A percentile compares a stretch with the other conserved stretches of the same genome.
Conservation (phyloP, 2,329 filamentous ascomycete genomes). For the Dryadomyces quercus-mongolicae region DNA sequence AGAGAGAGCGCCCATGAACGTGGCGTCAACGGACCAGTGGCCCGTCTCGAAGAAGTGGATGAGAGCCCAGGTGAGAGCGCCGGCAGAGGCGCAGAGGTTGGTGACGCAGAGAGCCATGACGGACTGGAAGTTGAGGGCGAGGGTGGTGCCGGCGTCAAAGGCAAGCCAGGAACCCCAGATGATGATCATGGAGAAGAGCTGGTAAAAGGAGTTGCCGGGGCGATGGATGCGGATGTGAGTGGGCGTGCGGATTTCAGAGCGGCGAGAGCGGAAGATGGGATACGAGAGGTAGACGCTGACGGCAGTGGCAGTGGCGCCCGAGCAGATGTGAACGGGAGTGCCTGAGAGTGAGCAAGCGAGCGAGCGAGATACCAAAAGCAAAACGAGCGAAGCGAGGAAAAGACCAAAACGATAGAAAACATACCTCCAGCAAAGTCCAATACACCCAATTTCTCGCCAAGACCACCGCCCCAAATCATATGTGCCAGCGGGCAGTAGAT, state of each 20-base stretch:
- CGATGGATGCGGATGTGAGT: slow-evolving; percentile 6
- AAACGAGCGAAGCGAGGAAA: too few relatives aligned
- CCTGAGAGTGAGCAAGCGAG: slow-evolving; percentile 27
- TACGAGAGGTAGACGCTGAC: slow-evolving; percentile 83
- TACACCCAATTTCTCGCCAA: slow-evolving; percentile 80
- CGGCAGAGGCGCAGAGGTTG: slow-evolving; percentile 80
- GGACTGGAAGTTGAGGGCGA: slow-evolving; percentile 85
- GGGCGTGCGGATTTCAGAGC: slow-evolving; percentile 24
- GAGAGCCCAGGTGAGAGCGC: slow-evolving; percentile 80
- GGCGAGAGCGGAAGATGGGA: slow-evolving; percentile 77
- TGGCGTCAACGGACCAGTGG: slow-evolving; percentile 77
- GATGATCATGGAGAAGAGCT: slow-evolving; percentile 76
- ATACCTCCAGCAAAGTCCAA: slow-evolving; percentile 73
- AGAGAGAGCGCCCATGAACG: slow-evolving; percentile 58
- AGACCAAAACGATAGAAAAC: too few relatives aligned
- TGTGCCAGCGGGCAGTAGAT: slow-evolving; percentile 94
- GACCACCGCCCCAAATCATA: slow-evolving; percentile 92
- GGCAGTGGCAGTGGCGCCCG: slow-evolving; percentile 80
- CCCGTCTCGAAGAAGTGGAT: slow-evolving; percentile 86
- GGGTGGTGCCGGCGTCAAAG: slow-evolving; percentile 92
- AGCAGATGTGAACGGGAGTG: slow-evolving; percentile 90
- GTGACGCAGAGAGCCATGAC: slow-evolving; percentile 97
- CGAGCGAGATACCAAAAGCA: too few relatives aligned
- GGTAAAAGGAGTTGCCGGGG: slow-evolving; percentile 5
- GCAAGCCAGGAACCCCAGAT: slow-evolving; percentile 98